Conservation (phyloP, 2,329 filamentous ascomycete genomes). For the Aspergillus eucalypticola region DNA sequence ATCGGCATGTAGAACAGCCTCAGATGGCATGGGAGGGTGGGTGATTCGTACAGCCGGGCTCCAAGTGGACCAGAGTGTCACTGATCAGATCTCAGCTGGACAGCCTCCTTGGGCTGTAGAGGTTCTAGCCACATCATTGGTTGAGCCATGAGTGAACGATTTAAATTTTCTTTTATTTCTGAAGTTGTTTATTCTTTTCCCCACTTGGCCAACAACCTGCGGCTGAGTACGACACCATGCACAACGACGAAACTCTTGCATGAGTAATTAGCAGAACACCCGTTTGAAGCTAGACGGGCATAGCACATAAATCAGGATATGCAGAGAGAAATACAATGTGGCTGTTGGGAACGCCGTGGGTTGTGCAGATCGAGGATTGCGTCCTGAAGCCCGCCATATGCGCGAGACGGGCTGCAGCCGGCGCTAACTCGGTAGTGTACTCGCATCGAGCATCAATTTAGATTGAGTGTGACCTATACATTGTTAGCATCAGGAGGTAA, state of each 20-base stretch:
- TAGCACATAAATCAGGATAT: too few relatives aligned
- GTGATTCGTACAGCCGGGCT: background rate
- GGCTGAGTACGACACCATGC: too few relatives aligned
- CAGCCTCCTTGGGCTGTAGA: background rate
- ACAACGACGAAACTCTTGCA: too few relatives aligned
- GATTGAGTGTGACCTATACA: slow-evolving; percentile 15
- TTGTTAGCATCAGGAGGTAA: slow-evolving; percentile 8
- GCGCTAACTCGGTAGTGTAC: background rate
- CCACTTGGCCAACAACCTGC: background rate
- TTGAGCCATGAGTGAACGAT: too few relatives aligned
- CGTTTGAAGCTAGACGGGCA: too few relatives aligned
- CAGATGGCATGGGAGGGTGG: background rate
- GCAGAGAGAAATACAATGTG: background rate
- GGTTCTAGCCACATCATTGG: background rate
- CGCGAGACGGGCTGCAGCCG: background rate
- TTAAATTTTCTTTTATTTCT: too few relatives aligned
- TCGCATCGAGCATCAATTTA: slow-evolving; percentile 3
- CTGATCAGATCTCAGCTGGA: background rate
- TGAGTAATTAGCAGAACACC: too few relatives aligned
- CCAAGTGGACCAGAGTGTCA: background rate
- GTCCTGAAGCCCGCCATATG: background rate
- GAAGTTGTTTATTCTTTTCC: too few relatives aligned
- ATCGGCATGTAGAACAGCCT: background rate
- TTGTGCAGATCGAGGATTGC: background rate
- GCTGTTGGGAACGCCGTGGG: background rate